Percentiles rank a stretch among this genome's conserved stretches.
These are phyloP conservation scores for Phellinidium pouzarii DNA, from an alignment of 1,284 basidiomycete genomes.

Conservation along the genomic window DNA sequence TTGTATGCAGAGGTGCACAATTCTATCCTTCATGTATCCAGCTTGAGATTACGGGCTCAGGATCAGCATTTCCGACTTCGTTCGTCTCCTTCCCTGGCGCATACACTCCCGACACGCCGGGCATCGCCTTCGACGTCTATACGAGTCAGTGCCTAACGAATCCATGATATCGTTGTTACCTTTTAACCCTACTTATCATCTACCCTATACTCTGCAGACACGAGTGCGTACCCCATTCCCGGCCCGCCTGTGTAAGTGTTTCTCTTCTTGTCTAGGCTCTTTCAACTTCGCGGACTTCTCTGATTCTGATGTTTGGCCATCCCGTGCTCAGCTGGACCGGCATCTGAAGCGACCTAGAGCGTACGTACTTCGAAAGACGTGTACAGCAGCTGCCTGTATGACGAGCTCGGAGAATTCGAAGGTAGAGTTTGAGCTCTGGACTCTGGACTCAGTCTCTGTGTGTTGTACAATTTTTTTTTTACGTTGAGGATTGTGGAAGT, in stretches of 20 bases:
- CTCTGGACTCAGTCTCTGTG: no score
- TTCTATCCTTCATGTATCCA: conserved; percentile 47
- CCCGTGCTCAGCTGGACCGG: conserved; percentile 5
- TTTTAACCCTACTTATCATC: not conserved
- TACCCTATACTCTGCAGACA: conserved; percentile 5
- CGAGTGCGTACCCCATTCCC: conserved; percentile 22
- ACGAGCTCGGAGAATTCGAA: no score
- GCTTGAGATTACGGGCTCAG: conserved; percentile 43
- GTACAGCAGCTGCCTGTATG: no score
- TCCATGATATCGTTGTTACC: not conserved
- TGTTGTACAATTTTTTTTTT: no score
- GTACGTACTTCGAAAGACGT: no score
- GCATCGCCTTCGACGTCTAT: conserved; percentile 37
- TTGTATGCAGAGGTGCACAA: conserved; percentile 31
- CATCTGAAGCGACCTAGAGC: no score
- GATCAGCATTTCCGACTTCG: conserved; percentile 38
- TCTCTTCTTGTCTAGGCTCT: not conserved
- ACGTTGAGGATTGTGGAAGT: not conserved
- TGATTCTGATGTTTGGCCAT: not conserved
- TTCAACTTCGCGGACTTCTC: not conserved
- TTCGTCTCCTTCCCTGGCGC: conserved; percentile 48
- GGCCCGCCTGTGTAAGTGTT: conserved; percentile 20
- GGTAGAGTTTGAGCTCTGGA: no score
- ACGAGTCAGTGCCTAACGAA: conserved; percentile 15
- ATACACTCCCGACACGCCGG: conserved; percentile 40